Evolutionary conservation across 1,284 basidiomycete genomes (phyloP), one percentile per base, ranked within the genome.

Genomic region (Hypsizygus ulmarius): DNA sequence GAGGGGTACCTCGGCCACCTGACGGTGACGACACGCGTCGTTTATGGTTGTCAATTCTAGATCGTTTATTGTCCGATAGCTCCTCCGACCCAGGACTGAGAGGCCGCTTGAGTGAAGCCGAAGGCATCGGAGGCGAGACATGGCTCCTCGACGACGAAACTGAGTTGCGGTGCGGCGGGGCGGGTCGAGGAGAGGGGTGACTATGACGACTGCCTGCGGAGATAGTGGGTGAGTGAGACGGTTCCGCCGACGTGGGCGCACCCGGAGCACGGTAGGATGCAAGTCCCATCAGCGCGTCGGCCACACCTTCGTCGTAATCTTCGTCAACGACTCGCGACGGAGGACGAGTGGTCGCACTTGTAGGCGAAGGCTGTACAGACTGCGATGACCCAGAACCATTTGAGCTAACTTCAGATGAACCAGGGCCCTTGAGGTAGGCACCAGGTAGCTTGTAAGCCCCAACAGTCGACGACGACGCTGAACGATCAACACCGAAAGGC

Each of bases 271-370:
- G 63, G 51, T 59, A 73, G 54, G 69, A 63, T 33, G 77, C 70
- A 15, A 87, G 70, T 9, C 73, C 78, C 61, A 92, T 84, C 32
- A 92, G 68, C 0, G 84, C 76, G 54, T 87, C 87, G 3, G 82
- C 82, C 30, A 84, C 82, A 30, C 64, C 71, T 60, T 88, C 88
- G 52, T 91, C 89, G 53, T 91, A 91, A 57, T 93, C 84, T 54
- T 93, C 90, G 57, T 92, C 89, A 12, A 91, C 75, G 1, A 78
- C 68, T 11, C 89, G 73, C 11, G 78, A 70, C 5, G 84, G 84
- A 14, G 78, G 76, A 6, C 77, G 71, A 15, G 81, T 75, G 1
- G 75, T 74, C 11, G 72, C 77, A 49, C 72, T 78, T 5, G 78
- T 84, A 2, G 86, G 86, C 21, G 85, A 87, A 0, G 84, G 85